Conservation (phyloP, 2,329 filamentous ascomycete species). For the Diaporthe batatas region DNA sequence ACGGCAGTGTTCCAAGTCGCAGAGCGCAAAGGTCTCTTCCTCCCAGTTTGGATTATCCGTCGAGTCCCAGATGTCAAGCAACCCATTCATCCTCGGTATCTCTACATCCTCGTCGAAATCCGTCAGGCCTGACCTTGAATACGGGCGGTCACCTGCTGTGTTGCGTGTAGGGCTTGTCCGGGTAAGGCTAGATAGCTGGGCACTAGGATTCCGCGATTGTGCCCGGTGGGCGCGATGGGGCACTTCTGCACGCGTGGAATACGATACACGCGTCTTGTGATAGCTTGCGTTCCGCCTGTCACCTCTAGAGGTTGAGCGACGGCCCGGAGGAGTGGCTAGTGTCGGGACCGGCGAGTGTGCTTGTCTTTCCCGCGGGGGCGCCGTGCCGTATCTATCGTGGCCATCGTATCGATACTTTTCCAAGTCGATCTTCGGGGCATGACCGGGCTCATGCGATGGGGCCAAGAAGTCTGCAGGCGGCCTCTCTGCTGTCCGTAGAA, state of each 20-base stretch:
- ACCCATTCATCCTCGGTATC: neutral
- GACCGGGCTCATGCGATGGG: neutral
- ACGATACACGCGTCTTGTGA: neutral
- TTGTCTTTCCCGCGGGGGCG: neutral
- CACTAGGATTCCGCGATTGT: neutral
- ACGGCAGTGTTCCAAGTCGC: conserved; percentile 7
- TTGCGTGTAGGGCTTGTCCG: no score
- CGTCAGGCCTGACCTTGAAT: neutral
- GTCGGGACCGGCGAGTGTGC: neutral
- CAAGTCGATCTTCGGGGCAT: no score
- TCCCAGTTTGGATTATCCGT: conserved; percentile 21
- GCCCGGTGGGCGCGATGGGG: neutral
- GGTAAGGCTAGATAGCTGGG: neutral
- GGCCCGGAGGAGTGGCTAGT: neutral
- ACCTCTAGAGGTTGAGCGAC: neutral
- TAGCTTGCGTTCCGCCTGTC: no score
- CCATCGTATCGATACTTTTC: neutral
- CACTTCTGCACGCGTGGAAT: neutral
- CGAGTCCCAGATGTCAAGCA: conserved; percentile 26
- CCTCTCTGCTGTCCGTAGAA: neutral
- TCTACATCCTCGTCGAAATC: neutral
- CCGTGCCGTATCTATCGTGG: no score
- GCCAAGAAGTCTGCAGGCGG: neutral
- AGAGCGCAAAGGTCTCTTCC: conserved; percentile 25
- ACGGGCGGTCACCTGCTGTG: neutral